Conservation (phyloP, 345 rosid genomes). For the Cardamine occulta region DNA sequence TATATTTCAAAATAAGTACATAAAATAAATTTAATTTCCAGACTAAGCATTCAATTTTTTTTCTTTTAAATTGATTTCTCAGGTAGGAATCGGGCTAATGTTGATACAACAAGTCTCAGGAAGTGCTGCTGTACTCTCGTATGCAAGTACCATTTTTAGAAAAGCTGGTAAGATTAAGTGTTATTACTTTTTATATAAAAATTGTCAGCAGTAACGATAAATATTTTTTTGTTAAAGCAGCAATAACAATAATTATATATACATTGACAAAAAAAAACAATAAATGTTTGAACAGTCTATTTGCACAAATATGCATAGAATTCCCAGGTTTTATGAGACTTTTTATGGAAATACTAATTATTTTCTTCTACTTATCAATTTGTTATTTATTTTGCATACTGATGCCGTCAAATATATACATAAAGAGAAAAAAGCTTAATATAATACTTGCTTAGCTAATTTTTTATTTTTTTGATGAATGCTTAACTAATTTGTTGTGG, state of each 20-base stretch:
- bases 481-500: background rate
- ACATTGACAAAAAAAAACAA: too few relatives aligned
- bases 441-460: background rate
- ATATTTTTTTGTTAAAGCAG: too few relatives aligned
- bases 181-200: background rate
- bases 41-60: background rate
- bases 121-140: constrained; percentile 37
- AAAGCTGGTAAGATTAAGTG: constrained; percentile 48
- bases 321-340: background rate
- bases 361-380: background rate
- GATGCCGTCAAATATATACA: background rate
- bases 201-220: too few relatives aligned
- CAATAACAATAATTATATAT: background rate
- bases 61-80: background rate
- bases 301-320: too few relatives aligned
- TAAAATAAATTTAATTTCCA: background rate
- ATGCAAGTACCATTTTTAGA: constrained; percentile 45
- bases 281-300: too few relatives aligned
- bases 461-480: too few relatives aligned
- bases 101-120: constrained; percentile 52
- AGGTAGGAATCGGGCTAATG: constrained; percentile 63
- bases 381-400: background rate
- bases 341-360: background rate
- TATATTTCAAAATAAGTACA: background rate
- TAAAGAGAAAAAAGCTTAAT: too few relatives aligned